Conservation (phyloP, 2,329 filamentous ascomycete species). For the Aureobasidium sp. region DNA sequence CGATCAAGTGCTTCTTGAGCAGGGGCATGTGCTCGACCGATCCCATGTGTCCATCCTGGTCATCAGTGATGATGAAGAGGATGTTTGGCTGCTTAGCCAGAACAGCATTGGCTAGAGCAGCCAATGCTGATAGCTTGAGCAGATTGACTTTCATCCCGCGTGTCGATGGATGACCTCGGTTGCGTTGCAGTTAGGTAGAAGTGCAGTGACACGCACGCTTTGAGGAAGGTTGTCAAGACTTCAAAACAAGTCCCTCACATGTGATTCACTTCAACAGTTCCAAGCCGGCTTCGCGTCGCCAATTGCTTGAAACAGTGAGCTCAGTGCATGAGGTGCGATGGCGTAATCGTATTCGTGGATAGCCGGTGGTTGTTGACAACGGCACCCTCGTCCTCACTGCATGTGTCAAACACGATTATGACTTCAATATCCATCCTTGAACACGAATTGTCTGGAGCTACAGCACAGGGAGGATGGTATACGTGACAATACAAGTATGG, state of each 20-base stretch:
- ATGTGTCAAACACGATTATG: neutral
- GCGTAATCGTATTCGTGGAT: neutral
- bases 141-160: neutral
- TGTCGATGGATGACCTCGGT: neutral
- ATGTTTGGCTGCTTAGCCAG: constrained; percentile 39
- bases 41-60: constrained; percentile 55
- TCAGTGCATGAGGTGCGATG: constrained; percentile 5
- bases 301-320: neutral
- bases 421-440: neutral
- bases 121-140: neutral
- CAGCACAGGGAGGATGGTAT: neutral
- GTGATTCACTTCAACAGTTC: neutral
- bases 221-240: neutral
- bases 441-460: neutral
- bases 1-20: constrained; percentile 46
- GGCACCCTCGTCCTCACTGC: neutral
- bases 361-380: neutral
- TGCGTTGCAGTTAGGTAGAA: neutral
- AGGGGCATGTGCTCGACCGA: constrained; percentile 54
- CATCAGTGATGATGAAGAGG: constrained; percentile 59
- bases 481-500: neutral
- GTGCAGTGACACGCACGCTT: neutral
- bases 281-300: neutral
- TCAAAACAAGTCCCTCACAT: neutral
- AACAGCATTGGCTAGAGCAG: neutral